These are phyloP conservation scores for Panaeolus papilionaceus DNA, from an alignment of 768 basidiomycete species.

Conservation along the genomic window DNA sequence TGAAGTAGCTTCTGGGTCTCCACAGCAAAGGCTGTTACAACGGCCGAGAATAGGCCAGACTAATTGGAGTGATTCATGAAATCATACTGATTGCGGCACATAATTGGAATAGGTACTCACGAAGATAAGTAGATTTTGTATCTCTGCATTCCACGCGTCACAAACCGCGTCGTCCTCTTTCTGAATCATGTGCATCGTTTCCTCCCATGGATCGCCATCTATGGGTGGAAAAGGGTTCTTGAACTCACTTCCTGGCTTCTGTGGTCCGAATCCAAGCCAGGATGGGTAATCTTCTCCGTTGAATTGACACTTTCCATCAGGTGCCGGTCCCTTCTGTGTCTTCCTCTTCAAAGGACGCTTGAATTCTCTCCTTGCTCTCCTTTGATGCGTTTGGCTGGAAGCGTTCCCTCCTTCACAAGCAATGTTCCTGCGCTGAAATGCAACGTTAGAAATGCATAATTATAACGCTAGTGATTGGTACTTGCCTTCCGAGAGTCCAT, in stretches of 20 bases:
- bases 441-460: not conserved
- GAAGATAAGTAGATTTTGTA: constrained; percentile 35
- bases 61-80: not conserved
- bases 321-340: not conserved
- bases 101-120: constrained; percentile 21
- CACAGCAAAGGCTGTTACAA: constrained; percentile 23
- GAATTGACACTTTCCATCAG: not conserved
- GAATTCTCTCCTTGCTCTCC: not conserved
- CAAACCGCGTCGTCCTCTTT: constrained; percentile 25
- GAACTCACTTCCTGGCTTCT: not conserved
- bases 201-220: constrained; percentile 26
- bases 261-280: not conserved
- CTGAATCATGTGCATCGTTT: constrained; percentile 20
- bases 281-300: not conserved
- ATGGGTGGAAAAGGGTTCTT: constrained; percentile 23
- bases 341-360: not conserved
- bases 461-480: not conserved
- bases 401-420: not conserved
- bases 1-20: constrained; percentile 20
- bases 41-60: constrained; percentile 27
- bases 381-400: not conserved
- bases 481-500: not conserved
- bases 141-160: constrained; percentile 34
- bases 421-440: not conserved
- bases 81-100: not conserved